Evolutionary conservation across 2,329 filamentous ascomycete species (phyloP), one percentile per base, ranked within the genome.

Genomic region (Didymella keratinophila): DNA sequence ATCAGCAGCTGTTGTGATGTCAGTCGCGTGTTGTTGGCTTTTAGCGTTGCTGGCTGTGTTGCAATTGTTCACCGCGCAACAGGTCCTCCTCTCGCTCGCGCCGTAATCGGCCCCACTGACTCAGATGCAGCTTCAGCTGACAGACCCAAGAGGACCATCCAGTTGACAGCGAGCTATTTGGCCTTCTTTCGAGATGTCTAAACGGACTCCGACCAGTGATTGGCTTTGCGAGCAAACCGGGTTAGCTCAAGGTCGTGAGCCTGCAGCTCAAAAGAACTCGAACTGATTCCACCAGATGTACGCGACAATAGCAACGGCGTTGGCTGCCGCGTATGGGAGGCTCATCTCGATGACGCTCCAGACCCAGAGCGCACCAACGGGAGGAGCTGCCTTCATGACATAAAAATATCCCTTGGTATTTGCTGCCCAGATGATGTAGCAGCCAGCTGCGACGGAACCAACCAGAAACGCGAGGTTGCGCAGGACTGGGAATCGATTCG

Each of bases 321-420:
- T 86, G n/a, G 79, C 69, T 23, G 89, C 79, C 0, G 90, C 91
- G 70, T 85, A 87, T 0, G 82, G 71, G 39, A 96, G 80, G 54
- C 92, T 84, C 78, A 97, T 84, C 79, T 99, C 95, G 45, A 98
- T 84, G 21, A 98, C 89, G 30, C 90, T 87, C 93, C 94, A 98
- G 4, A 98, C 85, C 93, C 94, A 98, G 18, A 98, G 76, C 39
- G 91, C 94, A 0, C 92, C 95, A 14, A 97, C 76, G 5, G 93
- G 88, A n/a, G 95, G 95, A 0, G 93, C 90, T 63, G 87, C 88
- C 80, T 97, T 96, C 92, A 98, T 93, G 20, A 96, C 88, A 7
- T 90, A 90, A 67, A 96, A 87, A 71, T 97, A 98, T 4, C 89
- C 87, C 64, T 88, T 86, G 28, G 82, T 84, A 71, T 97, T 98